Evolutionary conservation across 352 stramenopile species (phyloP), one percentile per base, ranked within the genome.

Genomic region (Halophytophthora polymorphica): DNA sequence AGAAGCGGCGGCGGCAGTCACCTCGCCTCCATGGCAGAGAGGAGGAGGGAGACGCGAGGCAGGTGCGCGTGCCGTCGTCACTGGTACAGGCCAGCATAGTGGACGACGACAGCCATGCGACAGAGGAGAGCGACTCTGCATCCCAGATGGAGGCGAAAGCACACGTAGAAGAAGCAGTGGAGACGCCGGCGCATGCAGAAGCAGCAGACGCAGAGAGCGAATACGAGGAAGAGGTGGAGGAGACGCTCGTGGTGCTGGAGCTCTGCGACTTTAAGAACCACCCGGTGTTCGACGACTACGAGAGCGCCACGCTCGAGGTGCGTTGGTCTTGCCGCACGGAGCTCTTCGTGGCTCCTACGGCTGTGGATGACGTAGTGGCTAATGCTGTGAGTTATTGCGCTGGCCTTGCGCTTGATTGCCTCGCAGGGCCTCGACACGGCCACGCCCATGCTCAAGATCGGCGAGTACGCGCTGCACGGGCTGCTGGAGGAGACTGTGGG

Each of bases 231-330:
- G 73, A 76, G 4, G 58, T 73, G 11, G 72, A 90, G 10, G 80
- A 90, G 39, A 66, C 75, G 33, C 53, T 89, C 19, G 77, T 91
- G 12, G 78, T 88, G 50, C 51, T 91, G 58, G 81, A 91, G 56
- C 61, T 91, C 1, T 77, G 68, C 37, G 81, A 91, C 51, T 89
- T 91, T 45, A 89, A 88, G 64, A 86, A 91, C 50, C 81, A 91
- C 38, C 77, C 81, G 23, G 69, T 91, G 23, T 66, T 91, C 34
- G 73, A 89, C 46, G 78, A 88, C 58, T 84, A 88, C 65, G 71
- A 56, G 12, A 64, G 59, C 14, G 66, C 79, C 17, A 81, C 67
- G 17, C 69, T 91, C 22, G 77, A 89, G 72, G 79, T 90, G 42
- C 2, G 64, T 57, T 12, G 3, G 42, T 2, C 45, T 12, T 1